phyloP scores from a whole-genome alignment of 805 yeast species.

The Kurtzmaniella fragi region DNA sequence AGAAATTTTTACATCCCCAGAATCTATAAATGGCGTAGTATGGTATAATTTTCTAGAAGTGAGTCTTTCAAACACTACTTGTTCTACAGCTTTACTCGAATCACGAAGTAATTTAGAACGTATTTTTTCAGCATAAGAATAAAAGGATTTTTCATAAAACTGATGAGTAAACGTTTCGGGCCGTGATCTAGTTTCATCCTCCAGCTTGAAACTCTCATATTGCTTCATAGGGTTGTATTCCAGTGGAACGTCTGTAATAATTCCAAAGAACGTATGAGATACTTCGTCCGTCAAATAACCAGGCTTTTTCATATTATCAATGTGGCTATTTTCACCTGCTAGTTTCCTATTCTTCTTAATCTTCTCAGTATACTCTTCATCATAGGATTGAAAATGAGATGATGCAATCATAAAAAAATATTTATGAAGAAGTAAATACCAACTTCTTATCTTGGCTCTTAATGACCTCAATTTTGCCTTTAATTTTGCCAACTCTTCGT shows the following conservation, averaged over 20 bases:
- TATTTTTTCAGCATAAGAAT: constrained; percentile 30
- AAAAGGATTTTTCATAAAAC: constrained; percentile 24
- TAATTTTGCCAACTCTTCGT: constrained; percentile 5
- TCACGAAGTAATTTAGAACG: constrained; percentile 28
- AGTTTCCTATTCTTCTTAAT: constrained; percentile 11
- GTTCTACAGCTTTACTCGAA: constrained; percentile 24
- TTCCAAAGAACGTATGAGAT: constrained; percentile 17
- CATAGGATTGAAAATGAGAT: constrained; percentile 53
- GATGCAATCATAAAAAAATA: constrained; percentile 75
- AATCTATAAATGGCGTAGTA: constrained; percentile 16
- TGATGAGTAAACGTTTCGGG: constrained; percentile 10
- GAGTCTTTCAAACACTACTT: constrained; percentile 20
- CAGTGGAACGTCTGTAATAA: constrained; percentile 4
- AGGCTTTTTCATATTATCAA: constrained; percentile 5
- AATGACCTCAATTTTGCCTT: constrained; percentile 19
- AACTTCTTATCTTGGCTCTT: constrained; percentile 35
- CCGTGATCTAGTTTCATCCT: background rate
- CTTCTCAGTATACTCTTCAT: constrained; percentile 26
- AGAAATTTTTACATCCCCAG: constrained; percentile 26
- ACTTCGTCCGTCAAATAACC: constrained; percentile 13
- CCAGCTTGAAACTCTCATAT: constrained; percentile 3
- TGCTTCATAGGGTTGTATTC: constrained; percentile 6
- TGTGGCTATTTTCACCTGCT: constrained; percentile 2
- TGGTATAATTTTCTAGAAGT: constrained; percentile 13
- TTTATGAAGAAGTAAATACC: constrained; percentile 66